These are phyloP conservation scores for Flueggea neowawraea DNA, from an alignment of 441 rosid species.

Conservation along the genomic window DNA sequence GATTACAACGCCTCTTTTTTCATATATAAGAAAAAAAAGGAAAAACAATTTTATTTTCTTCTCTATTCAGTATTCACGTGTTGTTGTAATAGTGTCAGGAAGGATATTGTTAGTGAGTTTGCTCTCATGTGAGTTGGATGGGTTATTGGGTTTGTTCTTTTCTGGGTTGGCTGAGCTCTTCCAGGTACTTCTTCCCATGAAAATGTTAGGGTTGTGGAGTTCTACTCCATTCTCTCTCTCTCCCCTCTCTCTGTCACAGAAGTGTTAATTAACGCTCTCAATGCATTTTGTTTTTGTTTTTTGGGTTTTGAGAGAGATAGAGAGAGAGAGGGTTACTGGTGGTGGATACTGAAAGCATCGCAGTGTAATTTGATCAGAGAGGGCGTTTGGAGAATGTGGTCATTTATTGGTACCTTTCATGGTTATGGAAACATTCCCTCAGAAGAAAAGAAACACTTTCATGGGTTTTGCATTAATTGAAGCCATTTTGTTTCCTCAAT, in stretches of 20 bases:
- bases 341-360: background rate
- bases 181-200: conserved; percentile 34
- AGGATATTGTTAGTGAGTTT: conserved; percentile 32
- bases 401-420: conserved; percentile 14
- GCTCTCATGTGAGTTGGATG: conserved; percentile 61
- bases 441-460: conserved; percentile 4
- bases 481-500: conserved; percentile 4
- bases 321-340: background rate
- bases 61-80: conserved; percentile 85
- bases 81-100: conserved; percentile 23
- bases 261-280: background rate
- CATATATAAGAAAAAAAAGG: conserved; percentile 12
- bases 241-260: background rate
- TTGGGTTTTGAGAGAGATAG: conserved; percentile 9
- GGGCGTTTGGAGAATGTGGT: conserved; percentile 12
- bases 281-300: background rate
- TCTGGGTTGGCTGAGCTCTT: conserved; percentile 26
- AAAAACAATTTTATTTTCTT: conserved; percentile 9
- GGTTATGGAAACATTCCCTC: conserved; percentile 10
- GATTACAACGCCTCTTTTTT: conserved; percentile 48
- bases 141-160: conserved; percentile 28
- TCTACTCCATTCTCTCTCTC: background rate
- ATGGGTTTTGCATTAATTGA: conserved; percentile 21
- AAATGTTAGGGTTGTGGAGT: conserved; percentile 23
- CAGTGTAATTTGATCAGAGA: background rate